Base-by-base conservation (phyloP, 257 asterid genomes). In the Solanum corneliomulleri region DNA sequence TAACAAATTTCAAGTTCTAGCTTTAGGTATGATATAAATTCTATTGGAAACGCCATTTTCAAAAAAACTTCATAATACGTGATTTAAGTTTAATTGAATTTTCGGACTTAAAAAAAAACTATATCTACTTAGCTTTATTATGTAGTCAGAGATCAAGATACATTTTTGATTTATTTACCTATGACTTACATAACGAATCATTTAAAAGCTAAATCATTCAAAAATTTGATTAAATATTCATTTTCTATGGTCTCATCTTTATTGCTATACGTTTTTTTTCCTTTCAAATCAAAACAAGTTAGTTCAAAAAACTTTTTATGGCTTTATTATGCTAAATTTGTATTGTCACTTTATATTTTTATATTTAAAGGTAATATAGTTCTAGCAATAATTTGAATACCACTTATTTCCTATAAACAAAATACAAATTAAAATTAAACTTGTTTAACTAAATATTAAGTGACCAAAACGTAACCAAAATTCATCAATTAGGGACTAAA, bases 11-110 rank as follows among this genome's bases (percentile, higher is more conserved):
- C 23, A 2, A 6, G 1, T 52, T 52, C 2, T 16, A 52, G 62
- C 9, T 16, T 2, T 52, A 21, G 23, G 23, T 52, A 52, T 52
- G 62, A 3, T 0, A 9, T 2, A 52, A 52, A 52, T 52, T 18
- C 0, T 1, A 9, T 18, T 6, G 11, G 11, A 9, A 52, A 23
- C 4, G 4, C 4, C 4, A 52, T 9, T 1, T 18, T 4, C 1
- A 0, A 52, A 52, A 16, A 3, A 52, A 1, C 62, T 1, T 0
- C 2, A 3, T 16, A 52, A 9, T 52, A 7, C 1, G 4, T 9
- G 21, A 52, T 52, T 0, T 1, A 18, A 52, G 18, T 18, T 52
- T 18, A 52, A 6, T 52, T 0, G 0, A 3, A 18, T 7, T 18
- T 2, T 3, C 2, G 0, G 2, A 18, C 10, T 18, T 9, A 8